A percentile compares a stretch with the other conserved stretches of the same genome.
phyloP scores from a whole-genome alignment of 2,329 filamentous ascomycete species.

The Sarocladium oryzae region DNA sequence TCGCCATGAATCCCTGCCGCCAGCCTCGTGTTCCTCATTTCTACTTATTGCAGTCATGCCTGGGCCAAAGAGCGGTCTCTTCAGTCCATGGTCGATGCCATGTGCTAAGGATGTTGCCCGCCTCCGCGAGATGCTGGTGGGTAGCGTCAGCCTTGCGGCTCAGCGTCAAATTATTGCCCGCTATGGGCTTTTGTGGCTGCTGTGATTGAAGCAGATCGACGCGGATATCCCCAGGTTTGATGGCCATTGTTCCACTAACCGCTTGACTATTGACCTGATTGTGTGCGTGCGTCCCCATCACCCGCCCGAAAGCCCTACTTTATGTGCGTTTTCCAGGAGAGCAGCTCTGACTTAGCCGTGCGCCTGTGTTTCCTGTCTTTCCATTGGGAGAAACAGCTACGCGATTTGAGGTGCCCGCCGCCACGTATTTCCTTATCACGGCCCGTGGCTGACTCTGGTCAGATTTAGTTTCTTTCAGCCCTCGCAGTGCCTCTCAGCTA shows the following conservation, averaged over 20 bases:
- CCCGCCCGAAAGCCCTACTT: neutral
- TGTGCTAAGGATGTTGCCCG: neutral
- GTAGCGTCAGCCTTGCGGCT: neutral
- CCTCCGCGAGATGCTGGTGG: too few relatives aligned
- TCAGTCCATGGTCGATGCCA: neutral
- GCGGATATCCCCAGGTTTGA: neutral
- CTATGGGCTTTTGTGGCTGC: too few relatives aligned
- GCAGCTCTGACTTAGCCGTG: too few relatives aligned
- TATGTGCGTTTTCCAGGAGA: too few relatives aligned
- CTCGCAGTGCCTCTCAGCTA: neutral
- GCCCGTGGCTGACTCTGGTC: neutral
- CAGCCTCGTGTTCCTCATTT: neutral
- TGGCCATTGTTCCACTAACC: neutral
- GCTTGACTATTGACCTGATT: neutral
- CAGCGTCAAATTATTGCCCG: neutral
- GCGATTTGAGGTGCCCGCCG: neutral
- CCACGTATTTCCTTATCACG: neutral
- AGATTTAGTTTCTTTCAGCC: neutral
- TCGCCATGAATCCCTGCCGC: neutral
- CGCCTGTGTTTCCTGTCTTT: neutral
- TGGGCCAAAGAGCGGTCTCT: neutral
- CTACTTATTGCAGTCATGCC: neutral
- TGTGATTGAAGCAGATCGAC: neutral
- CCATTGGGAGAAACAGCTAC: neutral
- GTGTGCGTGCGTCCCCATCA: neutral